Evolutionary conservation across 257 asterid species (phyloP).

Genomic region (Solanum phureja): DNA sequence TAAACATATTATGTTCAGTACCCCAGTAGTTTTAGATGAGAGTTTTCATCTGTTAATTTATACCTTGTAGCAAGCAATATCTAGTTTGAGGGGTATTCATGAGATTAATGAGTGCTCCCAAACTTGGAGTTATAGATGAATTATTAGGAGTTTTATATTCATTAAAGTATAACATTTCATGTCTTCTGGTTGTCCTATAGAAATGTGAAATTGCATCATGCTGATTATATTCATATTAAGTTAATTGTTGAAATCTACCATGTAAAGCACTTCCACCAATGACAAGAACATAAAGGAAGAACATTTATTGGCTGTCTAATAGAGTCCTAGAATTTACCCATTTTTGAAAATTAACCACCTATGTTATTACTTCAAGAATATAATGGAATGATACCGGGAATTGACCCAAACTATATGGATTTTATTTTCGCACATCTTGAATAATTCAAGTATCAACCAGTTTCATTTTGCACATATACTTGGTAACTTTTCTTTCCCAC

Average conservation of each 20-base stretch:
- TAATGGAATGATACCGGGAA: neutral
- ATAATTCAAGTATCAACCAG: neutral
- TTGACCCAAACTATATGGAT: neutral
- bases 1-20: neutral
- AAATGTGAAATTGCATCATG: neutral
- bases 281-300: neutral
- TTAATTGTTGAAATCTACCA: neutral
- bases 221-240: neutral
- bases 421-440: neutral
- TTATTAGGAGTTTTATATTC: neutral
- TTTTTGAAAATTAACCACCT: neutral
- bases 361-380: neutral
- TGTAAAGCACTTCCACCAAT: neutral
- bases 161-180: neutral
- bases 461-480: neutral
- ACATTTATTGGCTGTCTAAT: neutral
- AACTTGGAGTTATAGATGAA: neutral
- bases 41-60: neutral
- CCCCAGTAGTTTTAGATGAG: neutral
- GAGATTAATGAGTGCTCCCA: constrained; percentile 3
- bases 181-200: neutral
- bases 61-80: neutral
- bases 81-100: constrained; percentile 14
- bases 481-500: neutral
- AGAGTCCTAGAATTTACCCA: too few relatives aligned